Base-by-base conservation (phyloP, 2,329 filamentous ascomycete species). In the Alternaria incomplexa region DNA sequence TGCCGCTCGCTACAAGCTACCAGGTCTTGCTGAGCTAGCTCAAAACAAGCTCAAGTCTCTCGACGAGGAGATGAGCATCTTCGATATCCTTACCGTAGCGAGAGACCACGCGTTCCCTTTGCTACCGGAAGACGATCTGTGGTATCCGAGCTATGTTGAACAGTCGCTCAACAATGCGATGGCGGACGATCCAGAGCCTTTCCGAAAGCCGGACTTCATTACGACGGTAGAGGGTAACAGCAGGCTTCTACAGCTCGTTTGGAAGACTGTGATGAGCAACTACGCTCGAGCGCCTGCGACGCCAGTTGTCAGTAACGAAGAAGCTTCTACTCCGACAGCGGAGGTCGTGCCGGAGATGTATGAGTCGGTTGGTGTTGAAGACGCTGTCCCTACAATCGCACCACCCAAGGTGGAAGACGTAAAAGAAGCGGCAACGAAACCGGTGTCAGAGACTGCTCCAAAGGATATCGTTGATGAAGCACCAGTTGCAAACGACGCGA, bases 211-310 rank as follows among this genome's bases (percentile, higher is more conserved):
- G 1, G 70, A 67, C 3, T 75, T 77, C 36, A 69, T 72, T 23
- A 70, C 73, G 13, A 65, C 67, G 25, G 63, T 77, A 11, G 70
- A 72, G 22, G 73, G 72, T 0, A 71, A 76, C 17, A 69, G 68
- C 6, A 70, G 60, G 44, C 67, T 74, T n/a, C 61, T 74, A 0
- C 69, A 73, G 9, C 67, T 77, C 5, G 69, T 76, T 1, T 73
- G 75, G 73, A 70, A 66, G 30, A 73, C 73, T 3, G 70, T 77
- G 11, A 70, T 75, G 57, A 71, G 68, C 12, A 69, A 65, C 12
- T 72, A 65, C 32, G 52, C 69, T 8, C 26, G 25, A 9, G 56
- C 26, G 13, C 51, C 32, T 6, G 51, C 43, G 2, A 51, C 50
- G 10, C 43, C 52, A 0, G 43, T 50, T 1, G 7, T 22, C 4